These are phyloP conservation scores for Sclerotinia nivalis DNA, from an alignment of 2,329 filamentous ascomycete genomes.

Conservation along the genomic window DNA sequence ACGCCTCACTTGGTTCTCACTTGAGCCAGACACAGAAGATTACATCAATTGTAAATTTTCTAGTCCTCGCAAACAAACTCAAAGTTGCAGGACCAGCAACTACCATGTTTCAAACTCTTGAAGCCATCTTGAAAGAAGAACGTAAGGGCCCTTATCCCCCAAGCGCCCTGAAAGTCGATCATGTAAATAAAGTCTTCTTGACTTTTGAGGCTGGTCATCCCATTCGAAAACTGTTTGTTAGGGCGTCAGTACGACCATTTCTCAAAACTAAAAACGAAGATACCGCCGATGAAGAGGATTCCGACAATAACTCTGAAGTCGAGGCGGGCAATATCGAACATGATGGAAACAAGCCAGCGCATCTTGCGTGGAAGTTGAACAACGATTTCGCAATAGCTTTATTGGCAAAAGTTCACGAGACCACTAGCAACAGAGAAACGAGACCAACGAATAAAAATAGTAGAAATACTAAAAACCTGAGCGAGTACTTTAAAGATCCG, in stretches of 20 bases:
- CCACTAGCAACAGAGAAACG: not conserved
- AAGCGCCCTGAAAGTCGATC: not conserved
- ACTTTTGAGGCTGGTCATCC: slow-evolving; percentile 2
- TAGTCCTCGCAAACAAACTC: slow-evolving; percentile 4
- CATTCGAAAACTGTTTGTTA: slow-evolving; percentile 23
- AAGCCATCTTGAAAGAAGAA: slow-evolving; percentile 15
- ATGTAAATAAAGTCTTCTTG: slow-evolving; percentile 14
- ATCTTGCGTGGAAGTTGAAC: not conserved
- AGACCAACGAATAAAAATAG: not conserved
- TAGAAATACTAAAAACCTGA: not conserved
- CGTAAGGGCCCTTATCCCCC: not conserved
- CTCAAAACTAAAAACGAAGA: not conserved
- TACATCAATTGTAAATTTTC: slow-evolving; percentile 1
- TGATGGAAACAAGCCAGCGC: not conserved
- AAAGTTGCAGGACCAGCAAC: not conserved
- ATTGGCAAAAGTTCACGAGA: not conserved
- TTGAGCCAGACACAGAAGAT: not conserved
- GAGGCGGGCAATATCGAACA: not conserved
- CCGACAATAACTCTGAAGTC: not conserved
- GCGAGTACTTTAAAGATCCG: slow-evolving; percentile 7
- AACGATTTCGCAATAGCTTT: not conserved
- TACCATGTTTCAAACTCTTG: not conserved
- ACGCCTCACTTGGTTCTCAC: not conserved
- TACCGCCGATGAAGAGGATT: not conserved
- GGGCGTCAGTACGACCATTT: slow-evolving; percentile 9